Percentiles rank a stretch among this genome's conserved stretches.
Evolutionary conservation across 2,329 filamentous ascomycete species (phyloP).

Genomic region (Gaeumannomyces sp.): DNA sequence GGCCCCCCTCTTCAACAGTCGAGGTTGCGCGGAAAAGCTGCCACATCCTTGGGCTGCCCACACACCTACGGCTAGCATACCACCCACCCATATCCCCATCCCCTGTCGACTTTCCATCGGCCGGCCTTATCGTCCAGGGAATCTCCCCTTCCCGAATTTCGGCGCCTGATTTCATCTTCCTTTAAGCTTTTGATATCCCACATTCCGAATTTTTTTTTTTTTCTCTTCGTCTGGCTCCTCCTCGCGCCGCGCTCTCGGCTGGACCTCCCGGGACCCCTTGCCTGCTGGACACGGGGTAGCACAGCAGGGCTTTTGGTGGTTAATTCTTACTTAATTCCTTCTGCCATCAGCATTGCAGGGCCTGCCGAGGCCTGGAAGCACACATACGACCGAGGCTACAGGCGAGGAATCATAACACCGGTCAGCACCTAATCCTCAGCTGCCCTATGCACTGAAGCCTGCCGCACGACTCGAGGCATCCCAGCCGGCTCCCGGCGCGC

Average conservation of each 20-base stretch:
- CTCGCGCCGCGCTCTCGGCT: slow-evolving; percentile 3
- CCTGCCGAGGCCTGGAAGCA: neutral
- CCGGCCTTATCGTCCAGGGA: neutral
- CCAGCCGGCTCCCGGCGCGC: neutral
- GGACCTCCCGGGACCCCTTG: slow-evolving; percentile 3
- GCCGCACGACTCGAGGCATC: neutral
- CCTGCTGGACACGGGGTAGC: slow-evolving; percentile 3
- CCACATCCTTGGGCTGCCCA: neutral
- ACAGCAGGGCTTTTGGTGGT: neutral
- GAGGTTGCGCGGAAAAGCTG: neutral
- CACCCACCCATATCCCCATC: neutral
- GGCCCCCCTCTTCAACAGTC: slow-evolving; percentile 6
- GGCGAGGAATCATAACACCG: neutral
- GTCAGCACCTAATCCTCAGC: slow-evolving; percentile 5
- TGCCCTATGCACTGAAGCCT: neutral
- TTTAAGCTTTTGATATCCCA: slow-evolving; percentile 8
- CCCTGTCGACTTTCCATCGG: neutral
- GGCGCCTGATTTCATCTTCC: neutral
- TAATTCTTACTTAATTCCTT: slow-evolving; percentile 1
- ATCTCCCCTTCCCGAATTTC: neutral
- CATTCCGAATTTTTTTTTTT: neutral
- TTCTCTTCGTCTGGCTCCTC: neutral
- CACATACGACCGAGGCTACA: neutral
- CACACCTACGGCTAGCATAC: neutral
- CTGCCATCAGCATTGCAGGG: neutral